Evolutionary conservation across 1,284 basidiomycete species (phyloP).

Genomic region (Violaceomyces palustris): DNA sequence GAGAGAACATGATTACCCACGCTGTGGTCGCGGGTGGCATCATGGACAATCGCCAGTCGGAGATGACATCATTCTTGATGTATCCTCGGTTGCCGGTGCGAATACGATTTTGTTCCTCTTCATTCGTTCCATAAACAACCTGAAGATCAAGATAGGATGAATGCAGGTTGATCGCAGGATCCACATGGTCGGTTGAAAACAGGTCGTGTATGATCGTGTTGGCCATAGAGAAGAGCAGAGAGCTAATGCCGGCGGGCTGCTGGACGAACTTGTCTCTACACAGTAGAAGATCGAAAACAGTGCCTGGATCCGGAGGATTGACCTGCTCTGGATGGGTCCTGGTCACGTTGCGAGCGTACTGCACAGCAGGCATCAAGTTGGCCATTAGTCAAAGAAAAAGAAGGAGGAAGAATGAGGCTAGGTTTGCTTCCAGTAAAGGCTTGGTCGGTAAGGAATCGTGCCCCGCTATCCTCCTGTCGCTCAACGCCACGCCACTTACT

Average conservation of each 20-base stretch:
- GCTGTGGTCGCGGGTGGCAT: conserved; percentile 71
- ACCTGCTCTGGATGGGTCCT: conserved; percentile 14
- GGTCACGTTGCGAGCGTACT: conserved; percentile 26
- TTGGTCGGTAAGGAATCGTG: too few relatives aligned
- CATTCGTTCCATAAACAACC: conserved; percentile 60
- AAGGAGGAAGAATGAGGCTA: too few relatives aligned
- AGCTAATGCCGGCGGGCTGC: conserved; percentile 37
- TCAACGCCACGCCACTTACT: not conserved
- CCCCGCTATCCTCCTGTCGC: too few relatives aligned
- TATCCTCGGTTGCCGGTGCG: conserved; percentile 16
- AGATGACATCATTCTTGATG: conserved; percentile 25
- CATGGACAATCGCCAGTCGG: conserved; percentile 54
- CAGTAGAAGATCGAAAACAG: conserved; percentile 25
- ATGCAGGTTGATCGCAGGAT: conserved; percentile 60
- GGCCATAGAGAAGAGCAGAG: conserved; percentile 40
- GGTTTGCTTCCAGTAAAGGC: too few relatives aligned
- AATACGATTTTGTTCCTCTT: conserved; percentile 10
- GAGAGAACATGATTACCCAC: conserved; percentile 64
- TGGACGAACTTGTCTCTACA: conserved; percentile 19
- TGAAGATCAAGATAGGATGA: conserved; percentile 74
- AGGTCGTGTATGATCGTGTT: conserved; percentile 47
- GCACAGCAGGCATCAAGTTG: not conserved
- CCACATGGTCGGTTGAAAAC: conserved; percentile 29
- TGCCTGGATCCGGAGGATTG: conserved; percentile 26
- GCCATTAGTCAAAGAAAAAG: conserved; percentile 8